Conservation (phyloP, 768 basidiomycete species). For the Naganishia antarctica region DNA sequence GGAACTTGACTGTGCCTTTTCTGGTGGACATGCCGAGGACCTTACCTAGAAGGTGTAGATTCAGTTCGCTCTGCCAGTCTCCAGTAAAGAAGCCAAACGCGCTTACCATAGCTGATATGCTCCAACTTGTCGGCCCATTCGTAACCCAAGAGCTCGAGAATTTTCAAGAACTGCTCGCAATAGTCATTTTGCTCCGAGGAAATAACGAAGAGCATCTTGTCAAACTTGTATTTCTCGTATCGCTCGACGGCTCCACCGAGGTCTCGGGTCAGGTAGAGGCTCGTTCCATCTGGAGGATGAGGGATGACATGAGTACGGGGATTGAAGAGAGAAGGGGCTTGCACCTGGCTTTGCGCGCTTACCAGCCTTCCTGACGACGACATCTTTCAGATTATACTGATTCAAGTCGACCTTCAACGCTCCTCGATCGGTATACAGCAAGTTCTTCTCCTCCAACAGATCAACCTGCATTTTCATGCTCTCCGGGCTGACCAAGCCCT, state of each 20-base stretch:
- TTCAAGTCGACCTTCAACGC: slow-evolving; percentile 82
- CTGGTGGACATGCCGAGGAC: slow-evolving; percentile 85
- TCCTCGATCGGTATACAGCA: slow-evolving; percentile 57
- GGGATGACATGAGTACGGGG: neutral
- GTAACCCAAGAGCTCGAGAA: slow-evolving; percentile 81
- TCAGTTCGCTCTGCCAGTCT: neutral
- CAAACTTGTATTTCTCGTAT: slow-evolving; percentile 82
- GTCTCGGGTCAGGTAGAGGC: slow-evolving; percentile 90
- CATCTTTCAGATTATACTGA: slow-evolving; percentile 81
- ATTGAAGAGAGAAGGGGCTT: neutral
- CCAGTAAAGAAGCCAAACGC: slow-evolving; percentile 53
- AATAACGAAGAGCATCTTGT: slow-evolving; percentile 91
- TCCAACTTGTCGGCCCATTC: slow-evolving; percentile 75
- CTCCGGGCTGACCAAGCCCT: slow-evolving; percentile 62
- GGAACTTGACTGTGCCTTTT: slow-evolving; percentile 88
- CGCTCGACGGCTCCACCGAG: slow-evolving; percentile 90
- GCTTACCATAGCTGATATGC: slow-evolving; percentile 64
- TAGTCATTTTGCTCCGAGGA: slow-evolving; percentile 70
- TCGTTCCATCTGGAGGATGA: slow-evolving; percentile 69
- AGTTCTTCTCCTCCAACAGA: slow-evolving; percentile 60
- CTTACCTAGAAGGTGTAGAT: slow-evolving; percentile 52
- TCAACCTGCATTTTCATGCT: slow-evolving; percentile 66
- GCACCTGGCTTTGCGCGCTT: slow-evolving; percentile 29
- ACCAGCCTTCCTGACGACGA: slow-evolving; percentile 72
- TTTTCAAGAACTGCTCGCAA: slow-evolving; percentile 85